A percentile compares a stretch with the other conserved stretches of the same genome.
Conservation (phyloP, 73 alveolate species). For the Breviolum minutum region DNA sequence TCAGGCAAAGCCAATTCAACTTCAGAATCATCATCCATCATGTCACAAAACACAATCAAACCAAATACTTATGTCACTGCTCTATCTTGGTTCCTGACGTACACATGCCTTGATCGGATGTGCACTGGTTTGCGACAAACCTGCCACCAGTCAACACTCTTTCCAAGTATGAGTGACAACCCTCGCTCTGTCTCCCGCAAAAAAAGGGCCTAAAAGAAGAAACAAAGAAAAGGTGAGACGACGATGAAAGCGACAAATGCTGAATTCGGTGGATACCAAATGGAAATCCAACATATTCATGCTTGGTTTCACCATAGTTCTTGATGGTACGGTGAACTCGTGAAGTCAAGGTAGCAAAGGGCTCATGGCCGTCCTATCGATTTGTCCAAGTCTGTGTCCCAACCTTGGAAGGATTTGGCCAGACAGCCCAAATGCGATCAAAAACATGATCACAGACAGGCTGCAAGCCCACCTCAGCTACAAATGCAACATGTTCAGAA, state of each 20-base stretch:
- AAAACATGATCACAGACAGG: slow-evolving; percentile 62
- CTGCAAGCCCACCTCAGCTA: slow-evolving; percentile 65
- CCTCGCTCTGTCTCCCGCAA: too few species aligned
- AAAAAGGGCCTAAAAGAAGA: too few species aligned
- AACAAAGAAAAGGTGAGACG: too few species aligned
- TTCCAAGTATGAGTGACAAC: too few species aligned
- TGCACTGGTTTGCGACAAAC: slow-evolving; percentile 76
- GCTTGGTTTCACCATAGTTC: too few species aligned
- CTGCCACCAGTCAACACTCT: background rate
- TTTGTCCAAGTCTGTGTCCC: too few species aligned
- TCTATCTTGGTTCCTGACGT: slow-evolving; percentile 17
- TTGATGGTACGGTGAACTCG: too few species aligned
- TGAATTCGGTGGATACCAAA: too few species aligned
- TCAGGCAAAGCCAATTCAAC: background rate
- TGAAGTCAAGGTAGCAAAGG: too few species aligned
- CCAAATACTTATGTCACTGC: background rate
- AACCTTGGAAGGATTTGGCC: slow-evolving; percentile 89
- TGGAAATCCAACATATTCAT: too few species aligned
- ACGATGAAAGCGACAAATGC: too few species aligned
- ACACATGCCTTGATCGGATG: slow-evolving; percentile 90
- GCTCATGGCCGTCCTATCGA: too few species aligned
- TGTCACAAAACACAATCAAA: background rate
- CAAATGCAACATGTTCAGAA: background rate
- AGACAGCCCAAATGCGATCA: slow-evolving; percentile 80
- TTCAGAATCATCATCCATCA: background rate